Percentiles rank a stretch among this genome's conserved stretches.
These are phyloP conservation scores for Naganishia sp. DNA, from an alignment of 1,284 basidiomycete species.

Conservation along the genomic window DNA sequence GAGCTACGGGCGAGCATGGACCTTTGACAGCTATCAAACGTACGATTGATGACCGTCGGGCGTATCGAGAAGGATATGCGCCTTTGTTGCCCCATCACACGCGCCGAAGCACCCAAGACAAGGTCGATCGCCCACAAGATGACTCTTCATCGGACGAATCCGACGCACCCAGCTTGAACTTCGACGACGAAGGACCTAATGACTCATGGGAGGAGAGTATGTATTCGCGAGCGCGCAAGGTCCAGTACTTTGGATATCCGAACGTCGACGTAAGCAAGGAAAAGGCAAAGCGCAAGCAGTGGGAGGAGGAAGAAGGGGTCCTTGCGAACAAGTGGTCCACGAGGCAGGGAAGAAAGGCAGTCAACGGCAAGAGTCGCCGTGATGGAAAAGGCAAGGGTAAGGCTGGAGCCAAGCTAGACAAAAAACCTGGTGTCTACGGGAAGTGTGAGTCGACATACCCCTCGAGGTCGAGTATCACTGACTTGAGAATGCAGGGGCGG, in stretches of 20 bases:
- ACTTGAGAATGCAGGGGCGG: neutral
- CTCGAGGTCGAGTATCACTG: neutral
- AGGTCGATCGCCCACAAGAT: slow-evolving; percentile 22
- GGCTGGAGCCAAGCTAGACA: slow-evolving; percentile 8
- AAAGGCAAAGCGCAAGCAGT: slow-evolving; percentile 41
- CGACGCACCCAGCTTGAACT: slow-evolving; percentile 50
- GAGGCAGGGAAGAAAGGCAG: slow-evolving; percentile 60
- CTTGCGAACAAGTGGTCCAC: slow-evolving; percentile 63
- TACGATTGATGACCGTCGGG: slow-evolving; percentile 58
- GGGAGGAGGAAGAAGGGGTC: slow-evolving; percentile 53
- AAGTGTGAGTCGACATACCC: slow-evolving; percentile 43
- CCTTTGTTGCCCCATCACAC: slow-evolving; percentile 71
- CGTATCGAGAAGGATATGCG: slow-evolving; percentile 67
- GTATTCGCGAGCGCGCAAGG: slow-evolving; percentile 68
- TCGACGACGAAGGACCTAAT: slow-evolving; percentile 47
- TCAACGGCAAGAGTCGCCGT: slow-evolving; percentile 36
- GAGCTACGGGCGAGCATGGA: slow-evolving; percentile 48
- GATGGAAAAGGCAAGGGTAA: slow-evolving; percentile 35
- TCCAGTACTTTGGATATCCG: slow-evolving; percentile 91
- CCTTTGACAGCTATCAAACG: slow-evolving; percentile 54
- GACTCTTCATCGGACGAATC: slow-evolving; percentile 48
- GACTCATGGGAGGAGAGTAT: slow-evolving; percentile 60
- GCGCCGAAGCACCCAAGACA: slow-evolving; percentile 59
- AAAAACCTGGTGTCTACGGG: slow-evolving; percentile 46
- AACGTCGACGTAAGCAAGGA: slow-evolving; percentile 75